These are phyloP conservation scores for Fusarium abutilonis DNA, from an alignment of 2,329 filamentous ascomycete species.

Conservation along the genomic window DNA sequence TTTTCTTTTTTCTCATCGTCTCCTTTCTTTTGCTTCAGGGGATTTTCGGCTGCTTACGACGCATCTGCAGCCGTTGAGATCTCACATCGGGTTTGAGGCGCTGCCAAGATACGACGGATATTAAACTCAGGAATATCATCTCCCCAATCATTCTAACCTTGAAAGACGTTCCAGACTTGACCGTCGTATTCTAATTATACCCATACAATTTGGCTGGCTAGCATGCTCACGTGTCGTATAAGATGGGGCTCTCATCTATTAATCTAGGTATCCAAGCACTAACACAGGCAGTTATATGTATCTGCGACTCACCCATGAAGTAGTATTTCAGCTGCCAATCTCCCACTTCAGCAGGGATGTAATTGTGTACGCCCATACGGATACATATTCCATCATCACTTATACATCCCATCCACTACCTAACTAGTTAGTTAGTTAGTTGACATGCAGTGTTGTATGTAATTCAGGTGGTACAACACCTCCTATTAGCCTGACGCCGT, in stretches of 20 bases:
- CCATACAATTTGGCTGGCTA: constrained; percentile 22
- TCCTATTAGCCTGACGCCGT: constrained; percentile 13
- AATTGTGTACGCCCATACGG: no score
- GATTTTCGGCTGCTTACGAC: constrained; percentile 6
- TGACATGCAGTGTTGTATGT: not conserved
- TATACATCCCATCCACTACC: not conserved
- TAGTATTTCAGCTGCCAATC: constrained; percentile 5
- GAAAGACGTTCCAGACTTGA: constrained; percentile 3
- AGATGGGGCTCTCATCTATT: not conserved
- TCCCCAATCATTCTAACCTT: no score
- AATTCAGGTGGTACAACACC: constrained; percentile 5
- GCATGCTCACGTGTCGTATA: constrained; percentile 22
- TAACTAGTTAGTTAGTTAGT: no score
- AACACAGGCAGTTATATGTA: constrained; percentile 14
- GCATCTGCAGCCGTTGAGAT: constrained; percentile 17
- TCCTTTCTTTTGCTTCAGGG: constrained; percentile 15
- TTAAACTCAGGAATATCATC: no score
- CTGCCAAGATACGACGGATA: constrained; percentile 4
- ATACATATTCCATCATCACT: no score
- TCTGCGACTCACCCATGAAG: constrained; percentile 8
- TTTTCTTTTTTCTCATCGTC: not conserved
- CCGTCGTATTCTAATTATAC: constrained; percentile 22
- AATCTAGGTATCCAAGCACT: constrained; percentile 2
- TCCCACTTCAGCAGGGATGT: not conserved
- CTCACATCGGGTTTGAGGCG: constrained; percentile 2